Percentiles rank a stretch among this genome's conserved stretches.
Evolutionary conservation across 371 early-diverging fungal genomes (phyloP).

Genomic region (Globomyces sp.): DNA sequence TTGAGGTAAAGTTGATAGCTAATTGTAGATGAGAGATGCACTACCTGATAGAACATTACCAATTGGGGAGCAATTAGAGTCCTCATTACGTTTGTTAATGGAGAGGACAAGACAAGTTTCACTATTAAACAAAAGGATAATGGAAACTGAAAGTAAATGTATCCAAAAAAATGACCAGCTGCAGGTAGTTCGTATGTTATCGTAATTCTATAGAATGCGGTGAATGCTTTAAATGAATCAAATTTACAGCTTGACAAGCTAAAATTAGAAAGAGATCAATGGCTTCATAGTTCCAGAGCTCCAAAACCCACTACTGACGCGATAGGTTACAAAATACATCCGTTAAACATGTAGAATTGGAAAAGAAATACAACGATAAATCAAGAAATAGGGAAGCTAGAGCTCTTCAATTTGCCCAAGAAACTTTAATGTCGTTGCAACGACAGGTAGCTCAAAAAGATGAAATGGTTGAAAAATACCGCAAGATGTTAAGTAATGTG

Average conservation of each 20-base stretch:
- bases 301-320: background rate
- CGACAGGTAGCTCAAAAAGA: slow-evolving; percentile 39
- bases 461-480: slow-evolving; percentile 36
- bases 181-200: background rate
- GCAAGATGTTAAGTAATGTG: slow-evolving; percentile 30
- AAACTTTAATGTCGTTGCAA: slow-evolving; percentile 37
- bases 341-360: background rate
- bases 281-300: no score
- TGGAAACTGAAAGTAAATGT: slow-evolving; percentile 28
- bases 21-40: slow-evolving; percentile 18
- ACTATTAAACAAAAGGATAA: slow-evolving; percentile 32
- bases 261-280: no score
- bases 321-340: no score
- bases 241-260: no score
- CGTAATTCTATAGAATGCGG: no score
- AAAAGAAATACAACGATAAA: slow-evolving; percentile 3
- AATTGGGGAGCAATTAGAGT: slow-evolving; percentile 41
- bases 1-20: slow-evolving; percentile 6
- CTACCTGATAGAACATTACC: slow-evolving; percentile 39
- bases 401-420: slow-evolving; percentile 34
- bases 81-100: slow-evolving; percentile 34
- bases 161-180: slow-evolving; percentile 16
- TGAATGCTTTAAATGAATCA: no score
- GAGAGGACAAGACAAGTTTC: slow-evolving; percentile 31
- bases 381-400: slow-evolving; percentile 33